These are phyloP conservation scores for Cryptosporidium sp. DNA, from an alignment of 169 alveolate species.

Conservation along the genomic window DNA sequence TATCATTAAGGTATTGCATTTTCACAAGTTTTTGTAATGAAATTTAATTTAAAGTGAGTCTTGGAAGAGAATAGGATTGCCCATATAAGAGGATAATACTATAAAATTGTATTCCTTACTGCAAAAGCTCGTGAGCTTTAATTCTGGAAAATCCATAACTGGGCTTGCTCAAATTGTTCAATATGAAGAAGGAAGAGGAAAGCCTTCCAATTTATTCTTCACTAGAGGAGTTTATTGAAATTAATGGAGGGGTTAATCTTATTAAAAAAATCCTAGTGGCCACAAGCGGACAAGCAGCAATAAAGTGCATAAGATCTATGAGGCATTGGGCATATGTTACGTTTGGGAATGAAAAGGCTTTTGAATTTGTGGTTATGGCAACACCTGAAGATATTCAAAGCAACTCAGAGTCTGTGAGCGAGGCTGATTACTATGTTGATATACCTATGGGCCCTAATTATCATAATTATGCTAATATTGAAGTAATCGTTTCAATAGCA, in stretches of 20 bases:
- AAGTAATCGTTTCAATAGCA: conserved; percentile 79
- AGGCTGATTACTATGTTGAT: conserved; percentile 82
- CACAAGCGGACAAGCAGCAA: conserved; percentile 82
- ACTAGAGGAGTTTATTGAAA: conserved; percentile 40
- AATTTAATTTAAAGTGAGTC: background rate
- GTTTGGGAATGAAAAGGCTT: conserved; percentile 79
- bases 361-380: conserved; percentile 85
- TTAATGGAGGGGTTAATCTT: conserved; percentile 52
- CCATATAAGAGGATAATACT: background rate
- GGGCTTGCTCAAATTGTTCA: background rate
- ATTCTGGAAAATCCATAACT: background rate
- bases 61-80: background rate
- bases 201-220: conserved; percentile 27
- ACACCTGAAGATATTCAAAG: conserved; percentile 85
- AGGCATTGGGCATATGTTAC: conserved; percentile 81
- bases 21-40: conserved; percentile 5
- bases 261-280: conserved; percentile 79
- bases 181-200: conserved; percentile 8
- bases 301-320: conserved; percentile 79
- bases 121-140: background rate
- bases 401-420: conserved; percentile 81
- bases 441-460: conserved; percentile 84
- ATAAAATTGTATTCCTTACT: background rate
- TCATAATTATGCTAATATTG: conserved; percentile 85
- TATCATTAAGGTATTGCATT: background rate